Conservation (phyloP, 176 grass and related monocot genomes). For the Rhynchospora pubera region DNA sequence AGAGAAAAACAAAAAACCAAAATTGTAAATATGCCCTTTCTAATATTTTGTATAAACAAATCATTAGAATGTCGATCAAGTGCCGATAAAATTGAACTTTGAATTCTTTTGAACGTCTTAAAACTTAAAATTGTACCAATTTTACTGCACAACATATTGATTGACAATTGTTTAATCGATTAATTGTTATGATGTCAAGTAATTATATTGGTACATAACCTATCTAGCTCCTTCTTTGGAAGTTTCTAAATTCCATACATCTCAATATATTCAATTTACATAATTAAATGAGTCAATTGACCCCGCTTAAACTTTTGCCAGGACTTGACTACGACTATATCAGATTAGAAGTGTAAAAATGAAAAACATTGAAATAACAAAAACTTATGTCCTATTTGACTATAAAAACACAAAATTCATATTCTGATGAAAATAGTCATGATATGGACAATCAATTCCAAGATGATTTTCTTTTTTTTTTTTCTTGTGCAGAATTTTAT, state of each 20-base stretch:
- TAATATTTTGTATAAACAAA: no score
- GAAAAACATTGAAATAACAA: not conserved
- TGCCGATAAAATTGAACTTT: no score
- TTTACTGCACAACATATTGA: no score
- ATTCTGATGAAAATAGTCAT: not conserved
- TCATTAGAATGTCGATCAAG: no score
- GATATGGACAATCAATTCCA: not conserved
- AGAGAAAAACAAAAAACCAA: no score
- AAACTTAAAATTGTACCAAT: no score
- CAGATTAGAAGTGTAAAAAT: not conserved
- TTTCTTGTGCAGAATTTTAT: not conserved
- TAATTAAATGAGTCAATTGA: not conserved
- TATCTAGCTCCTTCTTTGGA: not conserved
- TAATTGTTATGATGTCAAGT: no score
- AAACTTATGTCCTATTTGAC: not conserved
- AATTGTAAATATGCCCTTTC: no score
- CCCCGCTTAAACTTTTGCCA: not conserved
- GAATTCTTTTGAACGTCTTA: no score
- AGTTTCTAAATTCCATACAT: not conserved
- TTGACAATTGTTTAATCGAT: no score
- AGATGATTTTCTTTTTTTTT: not conserved
- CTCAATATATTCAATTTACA: not conserved
- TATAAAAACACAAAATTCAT: not conserved
- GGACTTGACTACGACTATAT: not conserved
- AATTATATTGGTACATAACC: not conserved